Evolutionary conservation across 2,329 filamentous ascomycete genomes (phyloP), one percentile per base, ranked within the genome.

Genomic region (Didymella pomorum): DNA sequence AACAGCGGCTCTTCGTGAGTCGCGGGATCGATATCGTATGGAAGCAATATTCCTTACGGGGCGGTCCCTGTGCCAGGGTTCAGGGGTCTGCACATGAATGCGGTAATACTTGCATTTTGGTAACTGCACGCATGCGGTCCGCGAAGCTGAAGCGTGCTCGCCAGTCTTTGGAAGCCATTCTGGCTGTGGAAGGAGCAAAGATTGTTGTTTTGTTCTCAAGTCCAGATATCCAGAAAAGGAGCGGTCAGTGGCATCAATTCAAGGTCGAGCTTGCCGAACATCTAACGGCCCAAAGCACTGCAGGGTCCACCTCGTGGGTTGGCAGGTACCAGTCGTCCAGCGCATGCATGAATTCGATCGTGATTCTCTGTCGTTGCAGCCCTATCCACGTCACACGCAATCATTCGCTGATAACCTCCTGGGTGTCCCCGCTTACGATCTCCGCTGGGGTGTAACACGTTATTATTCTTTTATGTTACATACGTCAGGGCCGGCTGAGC

Each of bases 101-200:
- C 59, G 57, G 54, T 71, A 79, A 54, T 71, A 80, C 80, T 75
- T 82, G 77, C 81, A 83, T 82, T 79, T 79, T 79, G 14, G 79
- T 76, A 50, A 79, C 79, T 33, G 71, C 71, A 29, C 71, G 61
- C 59, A 83, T 71, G 53, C 81, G 75, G 49, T 80, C 76, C 20
- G 80, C 76, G 69, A 83, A 83, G 56, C 68, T 77, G 62, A 83
- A 56, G 39, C 61, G 56, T 21, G 71, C 63, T 37, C 71, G 78
- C 81, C 81, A 83, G 64, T 77, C 73, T 47, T 64, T 52, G 43
- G 66, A 47, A 49, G 66, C 65, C 69, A 71, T 72, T 55, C 43
- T 62, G 58, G 47, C 51, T 47, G 44, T 18, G 26, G 53, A 39
- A 35, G 14, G 54, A 28, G 37, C 10, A 42, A 46, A 29, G 45